Evolutionary conservation across 768 basidiomycete genomes (phyloP), one percentile per base, ranked within the genome.

Genomic region (Lentinula aciculospora): DNA sequence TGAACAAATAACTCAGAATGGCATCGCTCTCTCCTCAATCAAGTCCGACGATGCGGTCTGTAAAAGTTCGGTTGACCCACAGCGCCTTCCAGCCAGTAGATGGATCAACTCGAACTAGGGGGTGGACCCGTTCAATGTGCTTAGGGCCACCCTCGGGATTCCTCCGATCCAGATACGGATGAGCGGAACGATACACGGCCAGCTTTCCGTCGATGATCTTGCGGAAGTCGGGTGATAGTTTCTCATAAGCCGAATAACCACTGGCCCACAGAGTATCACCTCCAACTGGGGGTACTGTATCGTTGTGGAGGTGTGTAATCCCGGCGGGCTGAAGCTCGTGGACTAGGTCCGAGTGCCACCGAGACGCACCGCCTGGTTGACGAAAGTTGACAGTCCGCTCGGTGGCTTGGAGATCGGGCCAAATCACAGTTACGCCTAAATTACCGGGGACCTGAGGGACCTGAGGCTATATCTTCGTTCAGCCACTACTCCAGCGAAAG

Each of bases 241-340:
- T 68, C 62, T 74, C 72, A 68, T 76, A 78, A 7, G 72, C 75
- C 51, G 71, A 69, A 61, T 75, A 76, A 1, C 67, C 68, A 55
- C 64, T 56, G 9, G 60, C 61, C 63, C 64, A 65, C 48, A 65
- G 60, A 13, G 64, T 65, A 31, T 65, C 64, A 13, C 64, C 64
- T 19, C 64, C 64, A 7, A 59, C 58, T 15, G 60, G 62, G 3
- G 64, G 64, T 8, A 65, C 64, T 15, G 60, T 63, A 46, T 61
- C 62, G 47, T 63, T 62, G 49, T 65, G 61, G 6, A 65, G 53
- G 34, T 63, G 61, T 4, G 64, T 63, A 54, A 63, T 63, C n/a
- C 62, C 64, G n/a, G 64, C 61, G 15, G 63, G 63, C 42, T 53
- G 62, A 1, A 60, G 59, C 28, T 62, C 61, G 27, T 64, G 63